phyloP scores from a whole-genome alignment of 2,329 filamentous ascomycete species.

The Aspergillus vadensis region DNA sequence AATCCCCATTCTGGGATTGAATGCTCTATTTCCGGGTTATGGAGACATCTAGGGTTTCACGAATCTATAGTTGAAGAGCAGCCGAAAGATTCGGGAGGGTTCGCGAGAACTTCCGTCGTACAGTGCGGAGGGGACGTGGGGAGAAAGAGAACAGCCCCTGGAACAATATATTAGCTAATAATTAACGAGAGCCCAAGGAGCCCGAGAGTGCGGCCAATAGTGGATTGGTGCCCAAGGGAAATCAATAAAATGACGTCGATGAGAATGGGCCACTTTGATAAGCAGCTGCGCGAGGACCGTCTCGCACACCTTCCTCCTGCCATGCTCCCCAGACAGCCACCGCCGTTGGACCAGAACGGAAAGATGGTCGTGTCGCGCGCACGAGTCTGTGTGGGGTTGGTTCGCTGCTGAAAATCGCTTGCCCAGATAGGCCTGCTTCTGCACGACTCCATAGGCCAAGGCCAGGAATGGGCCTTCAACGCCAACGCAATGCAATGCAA shows the following conservation, averaged over 20 bases:
- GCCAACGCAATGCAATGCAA: conserved; percentile 28
- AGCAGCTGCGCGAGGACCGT: conserved; percentile 13
- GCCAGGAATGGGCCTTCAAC: conserved; percentile 16
- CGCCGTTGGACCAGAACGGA: conserved; percentile 9
- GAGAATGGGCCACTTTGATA: conserved; percentile 15
- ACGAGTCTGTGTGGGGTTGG: conserved; percentile 13
- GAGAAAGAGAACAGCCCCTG: not conserved
- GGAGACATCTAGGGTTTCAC: not conserved
- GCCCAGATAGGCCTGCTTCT: conserved; percentile 11
- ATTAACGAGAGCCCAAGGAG: not conserved
- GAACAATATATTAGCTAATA: conserved; percentile 7
- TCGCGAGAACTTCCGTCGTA: too few species aligned
- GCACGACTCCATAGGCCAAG: conserved; percentile 9
- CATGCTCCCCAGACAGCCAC: conserved; percentile 13
- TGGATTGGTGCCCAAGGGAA: conserved; percentile 2
- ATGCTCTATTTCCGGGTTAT: not conserved
- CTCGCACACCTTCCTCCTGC: conserved; percentile 1
- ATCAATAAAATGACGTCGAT: conserved; percentile 25
- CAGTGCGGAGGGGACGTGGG: too few species aligned
- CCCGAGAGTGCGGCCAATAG: conserved; percentile 3
- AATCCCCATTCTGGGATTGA: not conserved
- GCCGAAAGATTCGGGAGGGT: not conserved
- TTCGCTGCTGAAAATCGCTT: conserved; percentile 9
- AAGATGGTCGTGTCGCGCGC: conserved; percentile 18
- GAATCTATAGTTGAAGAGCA: not conserved